Base-by-base conservation (phyloP, 192 early-diverging fungal genomes). In the Coemansia sp. region DNA sequence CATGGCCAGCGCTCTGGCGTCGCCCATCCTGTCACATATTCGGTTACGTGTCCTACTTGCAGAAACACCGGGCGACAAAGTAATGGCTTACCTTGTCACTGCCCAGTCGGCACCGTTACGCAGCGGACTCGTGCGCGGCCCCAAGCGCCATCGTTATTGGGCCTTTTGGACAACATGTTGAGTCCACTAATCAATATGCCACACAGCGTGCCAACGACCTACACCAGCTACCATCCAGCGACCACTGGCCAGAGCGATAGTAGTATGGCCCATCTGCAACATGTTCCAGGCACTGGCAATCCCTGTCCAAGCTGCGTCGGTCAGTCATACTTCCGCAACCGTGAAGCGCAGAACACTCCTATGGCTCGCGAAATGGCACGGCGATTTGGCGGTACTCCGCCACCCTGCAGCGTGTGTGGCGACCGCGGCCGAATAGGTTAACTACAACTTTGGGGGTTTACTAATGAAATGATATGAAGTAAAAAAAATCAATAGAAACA, bases 271-370 rank as follows among this genome's bases (percentile, higher is more conserved):
- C 60, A 65, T 41, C 34, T 68, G 54, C 65, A 43, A 49, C 49
- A 74, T n/a, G 68, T 79, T 38, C 77, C 77, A 13, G 77, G 77
- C 5, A 22, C 68, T 15, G 77, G 77, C 11, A 60, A 34, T n/a
- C 68, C 69, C n/a, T 79, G 77, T 11, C 77, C 77, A 1, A 74
- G 70, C 57, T 79, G 77, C 59, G 31, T 66, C n/a, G 77, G 77
- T 5, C 67, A 70, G 65, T 74, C 77, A 29, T 79, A 79, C 65
- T 79, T 79, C 20, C 77, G 77, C 27, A 74, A 67, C 13, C 22
- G 65, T 8, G 65, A 57, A 18, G 71, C 42, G 43, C 70, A 49
- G 5, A 51, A 38, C 27, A 43, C 42, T 13, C 49, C 72, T 1
- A 68, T 64, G 1, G 57, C 42, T 2, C 57, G 57, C 29, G 77